Conservation (phyloP, 139 green algal genomes). For the Chlorokybus atmophyticus region DNA sequence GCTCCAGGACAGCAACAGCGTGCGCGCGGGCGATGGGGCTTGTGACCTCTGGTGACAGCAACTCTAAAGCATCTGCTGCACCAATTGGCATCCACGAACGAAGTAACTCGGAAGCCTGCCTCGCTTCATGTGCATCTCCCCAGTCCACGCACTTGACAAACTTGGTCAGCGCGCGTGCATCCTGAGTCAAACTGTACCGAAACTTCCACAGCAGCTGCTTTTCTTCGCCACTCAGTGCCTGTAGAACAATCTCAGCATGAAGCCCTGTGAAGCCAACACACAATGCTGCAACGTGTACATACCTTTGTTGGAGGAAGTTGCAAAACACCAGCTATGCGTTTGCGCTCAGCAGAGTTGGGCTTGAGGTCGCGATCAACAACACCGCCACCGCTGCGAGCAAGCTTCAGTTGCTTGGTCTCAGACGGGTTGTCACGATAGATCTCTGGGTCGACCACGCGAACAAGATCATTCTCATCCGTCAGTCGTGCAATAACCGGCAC, state of each 20-base stretch:
- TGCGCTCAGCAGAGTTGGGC: constrained; percentile 27
- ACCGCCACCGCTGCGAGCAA: constrained; percentile 47
- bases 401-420: constrained; percentile 85
- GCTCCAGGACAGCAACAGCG: constrained; percentile 50
- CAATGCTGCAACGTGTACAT: not conserved
- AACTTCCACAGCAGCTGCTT: constrained; percentile 72
- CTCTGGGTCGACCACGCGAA: constrained; percentile 31
- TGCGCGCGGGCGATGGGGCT: constrained; percentile 44
- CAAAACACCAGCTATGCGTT: not conserved
- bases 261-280: not conserved
- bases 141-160: constrained; percentile 80
- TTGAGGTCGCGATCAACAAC: constrained; percentile 62
- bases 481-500: constrained; percentile 4
- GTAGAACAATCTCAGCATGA: not conserved
- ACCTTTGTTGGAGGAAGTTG: not conserved
- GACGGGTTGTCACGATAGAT: constrained; percentile 64
- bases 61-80: constrained; percentile 77
- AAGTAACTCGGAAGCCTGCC: not conserved
- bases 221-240: constrained; percentile 5
- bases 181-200: constrained; percentile 52
- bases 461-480: constrained; percentile 20
- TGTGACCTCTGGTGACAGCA: constrained; percentile 76
- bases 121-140: constrained; percentile 47
- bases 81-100: constrained; percentile 63
- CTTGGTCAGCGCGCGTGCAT: constrained; percentile 69